Base-by-base conservation (phyloP, 768 basidiomycete genomes). In the Amanita thiersii region DNA sequence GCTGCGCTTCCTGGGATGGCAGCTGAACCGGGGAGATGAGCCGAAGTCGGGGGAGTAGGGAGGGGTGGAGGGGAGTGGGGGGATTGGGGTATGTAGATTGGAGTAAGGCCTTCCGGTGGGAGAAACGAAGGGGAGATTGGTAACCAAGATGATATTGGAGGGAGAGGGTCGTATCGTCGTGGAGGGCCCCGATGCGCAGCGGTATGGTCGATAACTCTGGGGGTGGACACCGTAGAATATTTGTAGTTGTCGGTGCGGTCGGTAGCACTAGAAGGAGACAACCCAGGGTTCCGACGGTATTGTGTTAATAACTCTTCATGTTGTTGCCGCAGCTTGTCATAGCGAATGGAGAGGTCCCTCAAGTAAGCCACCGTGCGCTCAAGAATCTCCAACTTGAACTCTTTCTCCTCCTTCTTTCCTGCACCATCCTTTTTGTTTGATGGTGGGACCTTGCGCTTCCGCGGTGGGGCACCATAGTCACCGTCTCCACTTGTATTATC, bases 361-460 rank as follows among this genome's bases (percentile, higher is more conserved):
- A 92, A 72, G 60, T 80, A 88, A 1, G 75, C 59, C 9, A 93
- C 89, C 0, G 89, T 88, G 52, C 86, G 67, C 47, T 88, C 79
- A 38, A 93, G 74, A 35, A 92, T 85, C 63, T 93, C 91, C 18
- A 94, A 70, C 63, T 93, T 94, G 70, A 91, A 93, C 61, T 93
- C 89, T 55, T 86, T 86, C 52, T 83, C 86, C 45, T 69, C 66
- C 40, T 68, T 67, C 52, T 76, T 80, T 3, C 69, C 61, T 11
- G 59, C 52, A 0, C 51, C 54, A 48, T 64, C 64, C 21, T 52
- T 50, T 31, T 62, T 56, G 29, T 63, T 53, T 19, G 60, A 55
- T 25, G 50, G 43, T 19, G 46, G 45, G 29, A 37, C 47, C 31
- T 52, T 55, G 12, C 53, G 51, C 46, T 42, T 47, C 33, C 53